Base-by-base conservation (phyloP, 495 filamentous ascomycete species). In the Hypoxylon intermedium region DNA sequence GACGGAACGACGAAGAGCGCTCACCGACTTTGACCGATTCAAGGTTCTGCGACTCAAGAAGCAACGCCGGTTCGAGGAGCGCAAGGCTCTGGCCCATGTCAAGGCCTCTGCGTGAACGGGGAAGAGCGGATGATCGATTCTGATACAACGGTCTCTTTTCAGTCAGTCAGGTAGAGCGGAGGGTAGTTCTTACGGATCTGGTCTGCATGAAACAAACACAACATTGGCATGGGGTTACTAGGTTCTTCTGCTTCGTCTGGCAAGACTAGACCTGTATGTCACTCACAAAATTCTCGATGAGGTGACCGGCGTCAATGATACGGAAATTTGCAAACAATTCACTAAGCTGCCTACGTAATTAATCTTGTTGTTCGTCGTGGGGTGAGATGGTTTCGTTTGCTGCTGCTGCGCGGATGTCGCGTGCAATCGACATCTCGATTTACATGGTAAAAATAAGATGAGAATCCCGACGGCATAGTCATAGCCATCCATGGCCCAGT, bases 11-110 rank as follows among this genome's bases (percentile, higher is more conserved):
- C 87, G 95, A 82, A 87, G 85, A 79, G 86, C 87, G 68, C 83
- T 99, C 60, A 93, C 85, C 81, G 95, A 99, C 83, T 98, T 99
- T 75, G 95, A 99, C 85, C 88, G 94, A 72, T 99, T 98, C 90
- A 97, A 98, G 87, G 93, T 98, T 67, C 83, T 98, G 85, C 84
- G 91, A 75, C 82, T 97, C 80, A 92, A 89, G 86, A 98, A 98
- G 87, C 93, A 97, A 89, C 87, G 89, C 73, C 88, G 93, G 73
- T 97, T 91, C 82, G 93, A 96, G 83, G 87, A 96, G 78, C 90
- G 87, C 79, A 97, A 97, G 87, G 86, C 91, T 66, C 80, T 90
- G 66, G 88, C 91, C 67, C 92, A 93, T 83, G 81, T 90, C 73
- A 78, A 75, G 76, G 78, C 79, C 46, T 69, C 76, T 44, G 77